Base-by-base conservation (phyloP, 768 basidiomycete genomes). In the Tricholomella constricta region DNA sequence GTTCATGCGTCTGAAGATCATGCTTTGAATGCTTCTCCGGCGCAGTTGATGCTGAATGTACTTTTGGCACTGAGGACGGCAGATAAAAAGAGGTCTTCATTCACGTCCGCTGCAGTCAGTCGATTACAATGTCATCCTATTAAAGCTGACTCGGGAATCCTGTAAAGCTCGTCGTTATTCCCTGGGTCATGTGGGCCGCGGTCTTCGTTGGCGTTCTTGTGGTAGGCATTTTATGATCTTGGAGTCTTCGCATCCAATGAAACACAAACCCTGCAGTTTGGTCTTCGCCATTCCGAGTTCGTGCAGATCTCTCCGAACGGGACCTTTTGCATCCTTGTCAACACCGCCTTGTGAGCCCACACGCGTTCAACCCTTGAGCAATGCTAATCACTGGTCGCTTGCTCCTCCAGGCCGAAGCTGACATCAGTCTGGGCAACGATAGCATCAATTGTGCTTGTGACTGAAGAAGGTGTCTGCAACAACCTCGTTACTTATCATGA, bases 101-200 rank as follows among this genome's bases (percentile, higher is more conserved):
- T 47, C 17, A 19, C 53, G 2, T 56, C 62, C 14, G 57, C 47
- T 32, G 15, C 54, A 15, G 65, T 66, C 32, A n/a, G 63, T 47
- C 3, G n/a, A 46, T n/a, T 42, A n/a, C 25, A 15, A 42, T 6
- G 1, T 26, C 5, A 19, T 8, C 41, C 49, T 10, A 34, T 6
- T n/a, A 2, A 12, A 11, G 4, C 26, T 22, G 37, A 17, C 36
- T 45, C 15, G 32, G 20, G 14, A 17, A 29, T 45, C 1, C 11
- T 20, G 6, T 23, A 5, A 29, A 70, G 67, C 58, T 70, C 12
- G 51, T 66, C 17, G 36, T 59, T 12, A 37, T 61, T 20, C 68
- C 68, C 2, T 72, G 71, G 68, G 42, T 66, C 6, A 45, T 65
- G 9, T 72, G 71, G 71, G 45, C 58, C 11, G 59, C 45, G 6